A percentile compares a stretch with the other conserved stretches of the same genome.
phyloP scores from a whole-genome alignment of 352 stramenopile genomes.

The Phytophthora foliorum region DNA sequence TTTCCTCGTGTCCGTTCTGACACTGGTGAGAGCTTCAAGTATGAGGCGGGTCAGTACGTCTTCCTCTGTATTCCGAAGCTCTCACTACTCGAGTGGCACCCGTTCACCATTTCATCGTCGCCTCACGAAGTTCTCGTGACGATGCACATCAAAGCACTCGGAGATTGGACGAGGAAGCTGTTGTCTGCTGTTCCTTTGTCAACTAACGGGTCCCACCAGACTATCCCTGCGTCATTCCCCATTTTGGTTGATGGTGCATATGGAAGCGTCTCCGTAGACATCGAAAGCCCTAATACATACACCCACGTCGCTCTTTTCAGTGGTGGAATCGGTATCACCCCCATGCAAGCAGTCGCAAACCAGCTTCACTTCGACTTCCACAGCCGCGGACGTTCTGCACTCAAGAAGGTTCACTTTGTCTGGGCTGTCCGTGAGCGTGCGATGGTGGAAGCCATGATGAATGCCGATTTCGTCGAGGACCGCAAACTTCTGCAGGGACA shows the following conservation, averaged over 20 bases:
- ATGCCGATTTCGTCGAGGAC: conserved; percentile 11
- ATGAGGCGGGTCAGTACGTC: conserved; percentile 63
- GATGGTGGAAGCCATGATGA: conserved; percentile 40
- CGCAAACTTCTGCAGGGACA: conserved; percentile 12
- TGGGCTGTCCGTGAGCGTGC: conserved; percentile 51
- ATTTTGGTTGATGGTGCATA: conserved; percentile 59
- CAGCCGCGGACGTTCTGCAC: neutral
- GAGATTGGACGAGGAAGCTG: conserved; percentile 69
- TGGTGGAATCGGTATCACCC: conserved; percentile 56
- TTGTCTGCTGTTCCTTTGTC: conserved; percentile 13
- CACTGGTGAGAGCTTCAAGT: conserved; percentile 40
- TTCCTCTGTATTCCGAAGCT: conserved; percentile 79
- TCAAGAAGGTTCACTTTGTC: conserved; percentile 50
- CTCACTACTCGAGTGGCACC: conserved; percentile 78
- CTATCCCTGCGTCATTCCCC: conserved; percentile 8
- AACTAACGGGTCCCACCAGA: neutral
- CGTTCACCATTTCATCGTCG: conserved; percentile 82
- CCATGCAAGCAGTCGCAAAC: conserved; percentile 50
- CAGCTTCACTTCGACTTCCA: conserved; percentile 31
- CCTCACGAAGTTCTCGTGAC: conserved; percentile 61
- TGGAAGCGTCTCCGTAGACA: conserved; percentile 47
- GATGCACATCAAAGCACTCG: conserved; percentile 61
- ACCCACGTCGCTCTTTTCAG: conserved; percentile 53
- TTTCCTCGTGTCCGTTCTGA: conserved; percentile 41
- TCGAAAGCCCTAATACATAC: conserved; percentile 41